Conservation (phyloP, 1,284 basidiomycete species). For the Cerioporus squamosus region DNA sequence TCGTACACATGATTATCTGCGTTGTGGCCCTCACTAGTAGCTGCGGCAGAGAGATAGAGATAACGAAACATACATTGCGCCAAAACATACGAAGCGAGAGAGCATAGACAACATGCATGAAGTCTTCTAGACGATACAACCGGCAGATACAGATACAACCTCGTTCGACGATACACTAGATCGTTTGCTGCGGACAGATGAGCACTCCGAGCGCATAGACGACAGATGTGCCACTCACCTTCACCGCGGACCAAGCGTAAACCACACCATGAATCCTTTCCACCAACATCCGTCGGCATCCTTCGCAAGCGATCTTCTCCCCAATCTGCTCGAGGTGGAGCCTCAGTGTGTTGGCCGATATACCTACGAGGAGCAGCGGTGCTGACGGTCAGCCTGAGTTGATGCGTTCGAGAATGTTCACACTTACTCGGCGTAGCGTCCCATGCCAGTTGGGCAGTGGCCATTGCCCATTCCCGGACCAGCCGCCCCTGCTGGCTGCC, state of each 20-base stretch:
- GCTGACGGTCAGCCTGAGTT: slow-evolving; percentile 4
- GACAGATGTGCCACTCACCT: slow-evolving; percentile 43
- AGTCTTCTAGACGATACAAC: not conserved
- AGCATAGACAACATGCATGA: not conserved
- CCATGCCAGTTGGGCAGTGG: slow-evolving; percentile 40
- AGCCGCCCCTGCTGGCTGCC: slow-evolving; percentile 33
- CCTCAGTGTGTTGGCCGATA: slow-evolving; percentile 31
- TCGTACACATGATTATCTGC: too few species aligned
- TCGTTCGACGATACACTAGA: not conserved
- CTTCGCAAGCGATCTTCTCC: slow-evolving; percentile 38
- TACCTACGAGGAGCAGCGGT: slow-evolving; percentile 22
- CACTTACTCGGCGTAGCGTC: slow-evolving; percentile 39
- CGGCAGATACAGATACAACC: too few species aligned
- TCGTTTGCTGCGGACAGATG: not conserved
- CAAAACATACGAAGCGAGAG: too few species aligned
- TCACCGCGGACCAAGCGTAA: slow-evolving; percentile 73
- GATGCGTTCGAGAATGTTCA: too few species aligned
- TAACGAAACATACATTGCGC: too few species aligned
- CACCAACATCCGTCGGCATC: slow-evolving; percentile 58
- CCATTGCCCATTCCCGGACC: slow-evolving; percentile 40
- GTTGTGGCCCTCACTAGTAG: too few species aligned
- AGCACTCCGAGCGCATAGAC: not conserved
- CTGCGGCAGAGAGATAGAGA: too few species aligned
- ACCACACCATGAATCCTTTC: slow-evolving; percentile 67
- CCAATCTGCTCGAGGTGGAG: slow-evolving; percentile 32